These are phyloP conservation scores for Lasiodiplodia hormozganensis DNA, from an alignment of 2,329 filamentous ascomycete species.

Conservation along the genomic window DNA sequence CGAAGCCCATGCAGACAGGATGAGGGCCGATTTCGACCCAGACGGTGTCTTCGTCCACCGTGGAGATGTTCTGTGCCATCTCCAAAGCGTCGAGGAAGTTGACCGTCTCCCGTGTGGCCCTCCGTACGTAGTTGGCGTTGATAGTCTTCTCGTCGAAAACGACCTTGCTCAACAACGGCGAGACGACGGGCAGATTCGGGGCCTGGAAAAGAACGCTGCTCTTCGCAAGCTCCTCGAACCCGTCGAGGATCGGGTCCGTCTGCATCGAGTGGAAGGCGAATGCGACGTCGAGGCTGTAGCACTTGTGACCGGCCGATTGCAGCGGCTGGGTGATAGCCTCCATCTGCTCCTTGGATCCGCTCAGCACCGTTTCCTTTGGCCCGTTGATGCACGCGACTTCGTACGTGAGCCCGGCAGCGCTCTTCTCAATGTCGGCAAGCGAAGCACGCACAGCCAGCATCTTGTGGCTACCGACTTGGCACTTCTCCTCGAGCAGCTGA, in stretches of 20 bases:
- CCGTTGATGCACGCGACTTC: constrained; percentile 44
- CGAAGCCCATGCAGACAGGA: constrained; percentile 50
- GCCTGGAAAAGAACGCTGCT: constrained; percentile 35
- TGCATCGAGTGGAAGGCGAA: constrained; percentile 39
- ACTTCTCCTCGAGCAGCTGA: constrained; percentile 38
- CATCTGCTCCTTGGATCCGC: constrained; percentile 35
- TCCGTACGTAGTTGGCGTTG: constrained; percentile 49
- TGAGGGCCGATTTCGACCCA: constrained; percentile 58
- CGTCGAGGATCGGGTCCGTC: constrained; percentile 53
- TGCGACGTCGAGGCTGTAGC: constrained; percentile 33
- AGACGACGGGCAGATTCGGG: constrained; percentile 50
- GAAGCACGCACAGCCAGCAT: constrained; percentile 35
- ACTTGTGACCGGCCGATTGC: constrained; percentile 27
- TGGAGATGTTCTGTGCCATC: constrained; percentile 39
- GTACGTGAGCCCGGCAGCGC: neutral
- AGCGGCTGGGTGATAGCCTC: constrained; percentile 28
- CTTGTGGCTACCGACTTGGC: constrained; percentile 34
- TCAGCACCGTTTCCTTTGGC: constrained; percentile 40
- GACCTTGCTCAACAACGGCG: constrained; percentile 53
- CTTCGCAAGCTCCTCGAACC: constrained; percentile 44
- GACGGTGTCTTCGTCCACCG: constrained; percentile 45
- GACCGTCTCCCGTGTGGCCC: constrained; percentile 42
- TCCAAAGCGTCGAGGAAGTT: constrained; percentile 51
- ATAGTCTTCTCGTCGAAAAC: constrained; percentile 48
- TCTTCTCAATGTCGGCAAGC: constrained; percentile 1